These are phyloP conservation scores for Diaporthe citri DNA, from an alignment of 2,329 filamentous ascomycete genomes.

Conservation along the genomic window DNA sequence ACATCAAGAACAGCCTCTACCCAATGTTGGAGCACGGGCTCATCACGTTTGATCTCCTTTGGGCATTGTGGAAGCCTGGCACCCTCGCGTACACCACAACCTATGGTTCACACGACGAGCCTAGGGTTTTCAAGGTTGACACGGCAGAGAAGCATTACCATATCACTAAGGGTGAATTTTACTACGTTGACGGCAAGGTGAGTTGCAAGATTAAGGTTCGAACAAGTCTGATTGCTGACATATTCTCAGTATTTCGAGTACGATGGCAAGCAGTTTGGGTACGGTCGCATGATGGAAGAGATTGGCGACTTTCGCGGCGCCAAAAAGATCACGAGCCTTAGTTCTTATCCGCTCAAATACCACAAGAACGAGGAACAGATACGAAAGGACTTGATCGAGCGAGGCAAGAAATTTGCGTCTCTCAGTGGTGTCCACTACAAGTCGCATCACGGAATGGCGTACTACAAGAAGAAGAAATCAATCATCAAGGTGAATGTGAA, in stretches of 20 bases:
- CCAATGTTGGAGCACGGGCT: slow-evolving; percentile 84
- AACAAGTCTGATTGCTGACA: background rate
- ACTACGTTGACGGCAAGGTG: slow-evolving; percentile 77
- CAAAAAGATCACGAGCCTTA: slow-evolving; percentile 83
- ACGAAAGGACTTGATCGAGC: slow-evolving; percentile 76
- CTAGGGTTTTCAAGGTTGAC: slow-evolving; percentile 86
- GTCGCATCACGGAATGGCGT: slow-evolving; percentile 86
- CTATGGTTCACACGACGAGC: slow-evolving; percentile 81
- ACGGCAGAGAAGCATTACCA: slow-evolving; percentile 77
- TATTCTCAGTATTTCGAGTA: slow-evolving; percentile 79
- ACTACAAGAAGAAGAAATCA: slow-evolving; percentile 82
- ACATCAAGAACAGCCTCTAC: slow-evolving; percentile 81
- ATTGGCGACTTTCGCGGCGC: slow-evolving; percentile 83
- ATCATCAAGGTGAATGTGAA: slow-evolving; percentile 84
- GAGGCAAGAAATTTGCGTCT: slow-evolving; percentile 86
- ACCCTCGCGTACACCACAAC: slow-evolving; percentile 83
- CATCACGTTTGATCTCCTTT: slow-evolving; percentile 89
- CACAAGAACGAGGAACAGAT: slow-evolving; percentile 79
- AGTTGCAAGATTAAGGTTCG: slow-evolving; percentile 3
- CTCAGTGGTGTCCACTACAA: slow-evolving; percentile 88
- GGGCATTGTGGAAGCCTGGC: slow-evolving; percentile 91
- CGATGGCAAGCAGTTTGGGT: slow-evolving; percentile 87
- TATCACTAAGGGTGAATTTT: slow-evolving; percentile 80
- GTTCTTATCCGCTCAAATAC: slow-evolving; percentile 83
- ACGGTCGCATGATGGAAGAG: slow-evolving; percentile 77